phyloP scores from a whole-genome alignment of 495 filamentous ascomycete species.

The Tuber borchii region DNA sequence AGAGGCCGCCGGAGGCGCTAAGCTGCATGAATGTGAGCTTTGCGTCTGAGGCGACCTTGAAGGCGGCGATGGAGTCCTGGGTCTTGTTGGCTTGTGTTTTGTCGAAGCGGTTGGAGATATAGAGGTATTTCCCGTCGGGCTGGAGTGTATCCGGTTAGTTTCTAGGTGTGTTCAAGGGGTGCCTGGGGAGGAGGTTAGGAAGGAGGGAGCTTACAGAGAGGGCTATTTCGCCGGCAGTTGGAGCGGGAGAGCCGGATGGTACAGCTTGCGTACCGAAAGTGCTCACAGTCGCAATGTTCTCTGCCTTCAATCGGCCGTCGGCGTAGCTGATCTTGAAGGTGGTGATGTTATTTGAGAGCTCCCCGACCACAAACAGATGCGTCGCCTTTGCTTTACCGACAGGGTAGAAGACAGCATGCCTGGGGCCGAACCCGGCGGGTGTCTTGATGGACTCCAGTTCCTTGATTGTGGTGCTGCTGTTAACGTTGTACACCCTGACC shows the following conservation, averaged over 20 bases:
- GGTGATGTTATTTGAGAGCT: slow-evolving; percentile 55
- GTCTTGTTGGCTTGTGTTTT: slow-evolving; percentile 43
- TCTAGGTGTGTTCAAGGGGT: not conserved
- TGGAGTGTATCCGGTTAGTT: slow-evolving; percentile 31
- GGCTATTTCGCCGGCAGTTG: slow-evolving; percentile 54
- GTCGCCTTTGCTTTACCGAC: slow-evolving; percentile 44
- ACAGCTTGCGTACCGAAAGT: slow-evolving; percentile 46
- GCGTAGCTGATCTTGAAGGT: slow-evolving; percentile 56
- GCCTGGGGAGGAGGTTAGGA: not conserved
- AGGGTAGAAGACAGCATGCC: slow-evolving; percentile 59
- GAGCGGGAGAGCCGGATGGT: slow-evolving; percentile 40
- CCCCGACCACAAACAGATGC: slow-evolving; percentile 58
- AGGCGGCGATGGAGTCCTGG: slow-evolving; percentile 48
- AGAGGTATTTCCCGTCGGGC: slow-evolving; percentile 56
- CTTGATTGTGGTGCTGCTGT: slow-evolving; percentile 42
- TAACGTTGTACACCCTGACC: slow-evolving; percentile 57
- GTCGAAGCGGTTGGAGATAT: slow-evolving; percentile 59
- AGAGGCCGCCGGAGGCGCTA: slow-evolving; percentile 53
- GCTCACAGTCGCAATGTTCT: slow-evolving; percentile 44
- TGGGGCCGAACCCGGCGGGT: slow-evolving; percentile 55
- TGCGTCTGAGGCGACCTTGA: slow-evolving; percentile 49
- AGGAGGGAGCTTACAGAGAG: slow-evolving; percentile 50
- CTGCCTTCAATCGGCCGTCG: slow-evolving; percentile 46
- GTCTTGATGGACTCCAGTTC: slow-evolving; percentile 42
- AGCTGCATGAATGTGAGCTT: slow-evolving; percentile 49